Evolutionary conservation across 2,329 filamentous ascomycete genomes (phyloP).

Genomic region (Penicillium sp.): DNA sequence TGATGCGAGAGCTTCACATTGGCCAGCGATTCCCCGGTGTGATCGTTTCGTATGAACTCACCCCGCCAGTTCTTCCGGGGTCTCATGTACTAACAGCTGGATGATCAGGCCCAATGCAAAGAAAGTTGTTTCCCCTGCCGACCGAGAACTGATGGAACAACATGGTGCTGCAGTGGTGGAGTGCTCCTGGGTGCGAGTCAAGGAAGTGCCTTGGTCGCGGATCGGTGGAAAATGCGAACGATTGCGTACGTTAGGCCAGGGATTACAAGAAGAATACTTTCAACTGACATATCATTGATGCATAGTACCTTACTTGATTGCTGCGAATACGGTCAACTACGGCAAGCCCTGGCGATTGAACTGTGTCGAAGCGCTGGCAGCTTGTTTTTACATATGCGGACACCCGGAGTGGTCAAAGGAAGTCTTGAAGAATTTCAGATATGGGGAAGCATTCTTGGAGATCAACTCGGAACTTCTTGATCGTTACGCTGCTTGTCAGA

Average conservation of each 20-base stretch:
- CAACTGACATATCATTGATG: background rate
- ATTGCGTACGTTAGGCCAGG: slow-evolving; percentile 49
- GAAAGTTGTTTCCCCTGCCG: slow-evolving; percentile 77
- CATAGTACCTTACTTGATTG: slow-evolving; percentile 84
- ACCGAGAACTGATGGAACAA: slow-evolving; percentile 77
- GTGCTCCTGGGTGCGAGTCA: slow-evolving; percentile 91
- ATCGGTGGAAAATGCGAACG: slow-evolving; percentile 94
- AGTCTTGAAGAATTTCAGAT: slow-evolving; percentile 80
- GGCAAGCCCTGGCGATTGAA: slow-evolving; percentile 93
- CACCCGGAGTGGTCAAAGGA: slow-evolving; percentile 87
- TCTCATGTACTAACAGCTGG: slow-evolving; percentile 3
- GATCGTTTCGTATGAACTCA: slow-evolving; percentile 69
- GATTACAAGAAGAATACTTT: background rate
- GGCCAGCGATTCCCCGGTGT: slow-evolving; percentile 91
- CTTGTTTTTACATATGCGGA: slow-evolving; percentile 90
- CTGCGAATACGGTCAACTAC: slow-evolving; percentile 96
- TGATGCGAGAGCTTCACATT: slow-evolving; percentile 90
- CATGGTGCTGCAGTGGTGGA: slow-evolving; percentile 95
- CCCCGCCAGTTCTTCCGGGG: background rate
- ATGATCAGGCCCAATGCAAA: slow-evolving; percentile 75
- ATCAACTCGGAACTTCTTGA: slow-evolving; percentile 85
- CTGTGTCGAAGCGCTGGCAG: slow-evolving; percentile 91
- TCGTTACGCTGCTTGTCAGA: slow-evolving; percentile 79
- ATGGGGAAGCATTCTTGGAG: slow-evolving; percentile 83
- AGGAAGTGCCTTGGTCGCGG: slow-evolving; percentile 85